Evolutionary conservation across 352 stramenopile genomes (phyloP), one percentile per base, ranked within the genome.

Genomic region (Phytopythium aichiense): DNA sequence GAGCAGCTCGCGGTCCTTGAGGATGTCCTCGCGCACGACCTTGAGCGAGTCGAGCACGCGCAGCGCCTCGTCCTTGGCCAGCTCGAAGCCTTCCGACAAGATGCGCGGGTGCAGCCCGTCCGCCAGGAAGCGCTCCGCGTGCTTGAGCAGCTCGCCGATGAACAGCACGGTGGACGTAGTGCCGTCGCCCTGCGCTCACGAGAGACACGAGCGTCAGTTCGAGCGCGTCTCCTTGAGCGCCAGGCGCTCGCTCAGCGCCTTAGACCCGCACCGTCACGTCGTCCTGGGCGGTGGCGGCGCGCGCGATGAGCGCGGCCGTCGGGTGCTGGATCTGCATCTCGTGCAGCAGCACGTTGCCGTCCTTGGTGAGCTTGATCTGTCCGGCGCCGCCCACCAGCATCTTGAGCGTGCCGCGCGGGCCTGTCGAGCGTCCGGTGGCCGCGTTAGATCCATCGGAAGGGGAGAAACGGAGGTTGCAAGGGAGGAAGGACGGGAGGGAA

Each of bases 261-360:
- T 33, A 0, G 6, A 33, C n/a, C 20, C 67, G 31, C 45, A 90
- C 84, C 61, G 90, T 97, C 42, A 96, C 81, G 64, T 97, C 90
- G 69, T 98, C 94, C 82, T 99, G 97, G 7, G 98, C 98, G 4
- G 97, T 99, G 30, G 98, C 98, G 1, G 97, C 98, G 22, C 98
- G 89, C 23, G 97, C 97, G 76, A 99, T 99, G 67, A 99, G 82
- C 48, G 92, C 92, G 20, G 98, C 98, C 23, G 98, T 99, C 65
- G 98, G 98, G 89, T 99, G 97, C 75, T 97, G 88, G 81, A 98
- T 98, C 84, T 99, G 98, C 98, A 99, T 99, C 88, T 99, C 97
- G 70, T 99, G 96, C 40, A 99, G 87, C 51, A 99, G 73, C 22
- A 99, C 97, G 69, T 99, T 98, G 73, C 98, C 98, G 77, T 99